A percentile compares a stretch with the other conserved stretches of the same genome.
These are phyloP conservation scores for Withania somnifera DNA, from an alignment of 305 asterid genomes.

Conservation along the genomic window DNA sequence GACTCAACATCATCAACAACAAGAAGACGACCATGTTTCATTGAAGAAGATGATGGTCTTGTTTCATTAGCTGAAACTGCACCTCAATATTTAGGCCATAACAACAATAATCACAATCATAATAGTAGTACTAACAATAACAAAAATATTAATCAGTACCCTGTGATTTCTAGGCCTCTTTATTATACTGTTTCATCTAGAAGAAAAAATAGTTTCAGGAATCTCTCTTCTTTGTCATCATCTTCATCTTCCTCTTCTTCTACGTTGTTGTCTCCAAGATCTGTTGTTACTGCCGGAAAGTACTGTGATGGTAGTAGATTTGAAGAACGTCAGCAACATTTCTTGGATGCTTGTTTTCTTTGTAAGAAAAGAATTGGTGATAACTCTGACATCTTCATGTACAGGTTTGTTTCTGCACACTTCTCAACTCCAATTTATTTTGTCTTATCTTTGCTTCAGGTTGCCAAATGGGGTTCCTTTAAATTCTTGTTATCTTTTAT, in stretches of 20 bases:
- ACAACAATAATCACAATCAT: neutral
- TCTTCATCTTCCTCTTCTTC: neutral
- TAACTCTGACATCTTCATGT: conserved; percentile 43
- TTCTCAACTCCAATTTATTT: neutral
- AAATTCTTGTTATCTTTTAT: neutral
- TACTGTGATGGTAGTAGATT: conserved; percentile 1
- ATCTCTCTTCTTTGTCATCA: neutral
- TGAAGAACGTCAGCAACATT: conserved; percentile 22
- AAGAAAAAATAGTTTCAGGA: conserved; percentile 10
- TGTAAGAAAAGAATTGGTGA: conserved; percentile 22
- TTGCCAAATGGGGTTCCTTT: neutral
- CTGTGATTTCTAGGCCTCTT: conserved; percentile 18
- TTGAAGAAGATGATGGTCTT: conserved; percentile 24
- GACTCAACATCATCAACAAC: conserved; percentile 8
- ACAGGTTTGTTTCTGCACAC: conserved; percentile 29
- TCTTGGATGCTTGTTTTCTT: conserved; percentile 30
- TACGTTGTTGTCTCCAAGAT: conserved; percentile 13
- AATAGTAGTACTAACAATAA: neutral
- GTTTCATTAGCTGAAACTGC: conserved; percentile 19
- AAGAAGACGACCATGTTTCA: conserved; percentile 14
- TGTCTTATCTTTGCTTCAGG: too few species aligned
- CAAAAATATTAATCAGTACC: neutral
- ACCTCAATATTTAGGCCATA: conserved; percentile 10
- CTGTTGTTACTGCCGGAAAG: conserved; percentile 8
- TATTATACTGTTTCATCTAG: conserved; percentile 6